Conservation (phyloP, 306 rosid genomes). For the Alnus glutinosa region DNA sequence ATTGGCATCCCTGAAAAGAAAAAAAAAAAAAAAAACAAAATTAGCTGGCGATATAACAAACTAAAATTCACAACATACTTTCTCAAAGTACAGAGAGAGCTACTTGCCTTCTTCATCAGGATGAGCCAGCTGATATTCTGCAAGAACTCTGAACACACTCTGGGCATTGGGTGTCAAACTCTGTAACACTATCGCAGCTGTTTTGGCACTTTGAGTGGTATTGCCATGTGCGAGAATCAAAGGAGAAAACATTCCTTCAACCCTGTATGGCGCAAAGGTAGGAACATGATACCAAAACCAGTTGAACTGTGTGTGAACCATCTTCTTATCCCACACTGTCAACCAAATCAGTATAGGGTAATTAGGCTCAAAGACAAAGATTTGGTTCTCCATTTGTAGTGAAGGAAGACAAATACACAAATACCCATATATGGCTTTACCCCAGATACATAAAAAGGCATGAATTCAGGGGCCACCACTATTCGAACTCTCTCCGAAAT, state of each 20-base stretch:
- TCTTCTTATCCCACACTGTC: conserved; percentile 97
- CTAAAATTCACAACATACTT: conserved; percentile 20
- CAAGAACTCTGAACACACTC: conserved; percentile 84
- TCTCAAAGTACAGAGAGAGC: conserved; percentile 11
- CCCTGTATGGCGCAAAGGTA: conserved; percentile 77
- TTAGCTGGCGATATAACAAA: background rate
- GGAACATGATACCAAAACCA: conserved; percentile 98
- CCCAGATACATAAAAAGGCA: background rate
- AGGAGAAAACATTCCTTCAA: conserved; percentile 84
- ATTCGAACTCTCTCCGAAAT: background rate
- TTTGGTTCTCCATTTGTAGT: conserved; percentile 7
- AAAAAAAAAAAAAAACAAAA: background rate
- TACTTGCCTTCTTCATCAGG: conserved; percentile 79
- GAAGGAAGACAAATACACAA: conserved; percentile 7
- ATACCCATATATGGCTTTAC: conserved; percentile 1
- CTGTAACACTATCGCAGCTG: conserved; percentile 79
- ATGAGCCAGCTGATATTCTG: conserved; percentile 75
- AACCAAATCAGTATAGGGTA: conserved; percentile 16
- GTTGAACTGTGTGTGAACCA: conserved; percentile 85
- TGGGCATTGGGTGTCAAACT: conserved; percentile 97
- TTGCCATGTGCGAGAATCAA: conserved; percentile 73
- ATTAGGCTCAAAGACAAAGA: background rate
- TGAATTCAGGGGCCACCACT: conserved; percentile 9
- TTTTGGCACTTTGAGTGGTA: conserved; percentile 74
- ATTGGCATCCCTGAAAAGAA: conserved; percentile 71